A percentile compares a stretch with the other conserved stretches of the same genome.
These are phyloP conservation scores for Phytophthora multivora DNA, from an alignment of 352 stramenopile species.

Conservation along the genomic window DNA sequence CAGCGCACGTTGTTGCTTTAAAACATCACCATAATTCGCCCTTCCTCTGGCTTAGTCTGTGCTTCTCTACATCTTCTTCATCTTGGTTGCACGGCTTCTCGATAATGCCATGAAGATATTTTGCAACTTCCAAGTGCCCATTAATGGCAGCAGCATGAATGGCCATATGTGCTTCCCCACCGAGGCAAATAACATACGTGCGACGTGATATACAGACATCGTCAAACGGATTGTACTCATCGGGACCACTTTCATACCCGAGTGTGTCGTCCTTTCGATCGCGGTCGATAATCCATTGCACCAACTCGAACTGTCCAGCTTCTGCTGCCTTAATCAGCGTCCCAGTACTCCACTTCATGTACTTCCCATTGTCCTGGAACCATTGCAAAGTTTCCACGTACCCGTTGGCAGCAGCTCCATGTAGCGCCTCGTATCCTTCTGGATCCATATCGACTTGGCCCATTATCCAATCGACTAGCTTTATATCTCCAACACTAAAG, in stretches of 20 bases:
- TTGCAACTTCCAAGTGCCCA: slow-evolving; percentile 18
- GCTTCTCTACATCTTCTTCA: background rate
- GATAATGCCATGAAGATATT: slow-evolving; percentile 5
- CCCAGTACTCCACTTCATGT: background rate
- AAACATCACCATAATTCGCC: too few species aligned
- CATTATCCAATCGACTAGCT: too few species aligned
- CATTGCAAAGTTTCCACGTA: slow-evolving; percentile 7
- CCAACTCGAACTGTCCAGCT: slow-evolving; percentile 5
- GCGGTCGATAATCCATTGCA: slow-evolving; percentile 11
- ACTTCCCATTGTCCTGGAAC: background rate
- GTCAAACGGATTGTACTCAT: background rate
- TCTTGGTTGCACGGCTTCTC: background rate
- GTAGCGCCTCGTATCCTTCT: too few species aligned
- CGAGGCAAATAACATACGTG: background rate
- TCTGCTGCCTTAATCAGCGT: slow-evolving; percentile 9
- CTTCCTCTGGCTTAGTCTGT: background rate
- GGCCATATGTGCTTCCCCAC: slow-evolving; percentile 6
- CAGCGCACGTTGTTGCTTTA: too few species aligned
- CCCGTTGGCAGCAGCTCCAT: slow-evolving; percentile 6
- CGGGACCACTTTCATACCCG: background rate
- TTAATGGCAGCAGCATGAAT: slow-evolving; percentile 20
- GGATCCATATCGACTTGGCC: too few species aligned
- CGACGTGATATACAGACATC: background rate
- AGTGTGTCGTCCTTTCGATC: slow-evolving; percentile 2
- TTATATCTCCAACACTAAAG: too few species aligned